A percentile compares a stretch with the other conserved stretches of the same genome.
Conservation (phyloP, 2,329 filamentous ascomycete genomes). For the Colletotrichum euphorbiae region DNA sequence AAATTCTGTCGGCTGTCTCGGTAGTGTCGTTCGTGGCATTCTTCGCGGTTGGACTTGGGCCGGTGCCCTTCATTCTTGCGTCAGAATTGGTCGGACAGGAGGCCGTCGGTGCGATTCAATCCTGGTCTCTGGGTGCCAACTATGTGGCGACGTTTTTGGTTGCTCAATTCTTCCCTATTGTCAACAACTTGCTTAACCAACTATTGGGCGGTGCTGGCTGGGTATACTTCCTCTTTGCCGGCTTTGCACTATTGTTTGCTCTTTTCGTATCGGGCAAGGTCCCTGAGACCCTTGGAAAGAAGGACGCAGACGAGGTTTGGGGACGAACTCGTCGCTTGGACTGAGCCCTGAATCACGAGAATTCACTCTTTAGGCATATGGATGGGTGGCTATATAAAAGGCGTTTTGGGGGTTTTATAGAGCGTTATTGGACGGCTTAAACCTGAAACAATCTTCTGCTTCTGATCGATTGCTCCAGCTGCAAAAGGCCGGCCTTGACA, state of each 20-base stretch:
- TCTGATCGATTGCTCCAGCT: conserved; percentile 67
- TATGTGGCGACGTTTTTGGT: conserved; percentile 93
- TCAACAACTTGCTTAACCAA: conserved; percentile 78
- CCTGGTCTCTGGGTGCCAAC: conserved; percentile 86
- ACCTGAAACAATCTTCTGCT: conserved; percentile 53
- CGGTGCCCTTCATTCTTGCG: conserved; percentile 93
- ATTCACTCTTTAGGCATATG: not conserved
- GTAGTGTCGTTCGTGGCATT: conserved; percentile 89
- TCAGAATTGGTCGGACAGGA: conserved; percentile 91
- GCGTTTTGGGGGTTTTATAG: not conserved
- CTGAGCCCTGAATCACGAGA: conserved; percentile 45
- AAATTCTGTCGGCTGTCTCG: conserved; percentile 81
- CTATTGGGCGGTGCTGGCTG: conserved; percentile 77
- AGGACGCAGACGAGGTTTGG: conserved; percentile 91
- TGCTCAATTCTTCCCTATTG: conserved; percentile 92
- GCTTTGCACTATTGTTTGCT: conserved; percentile 74
- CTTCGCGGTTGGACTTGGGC: conserved; percentile 91
- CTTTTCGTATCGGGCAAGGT: conserved; percentile 79
- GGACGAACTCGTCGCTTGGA: conserved; percentile 70
- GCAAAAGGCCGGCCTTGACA: conserved; percentile 75
- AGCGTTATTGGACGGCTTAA: conserved; percentile 11
- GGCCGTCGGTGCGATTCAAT: conserved; percentile 91
- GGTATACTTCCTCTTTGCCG: conserved; percentile 93
- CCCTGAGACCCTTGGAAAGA: conserved; percentile 90
- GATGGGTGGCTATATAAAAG: not conserved